Evolutionary conservation across 2,329 filamentous ascomycete genomes (phyloP).

Genomic region (Didymella arachidicola): DNA sequence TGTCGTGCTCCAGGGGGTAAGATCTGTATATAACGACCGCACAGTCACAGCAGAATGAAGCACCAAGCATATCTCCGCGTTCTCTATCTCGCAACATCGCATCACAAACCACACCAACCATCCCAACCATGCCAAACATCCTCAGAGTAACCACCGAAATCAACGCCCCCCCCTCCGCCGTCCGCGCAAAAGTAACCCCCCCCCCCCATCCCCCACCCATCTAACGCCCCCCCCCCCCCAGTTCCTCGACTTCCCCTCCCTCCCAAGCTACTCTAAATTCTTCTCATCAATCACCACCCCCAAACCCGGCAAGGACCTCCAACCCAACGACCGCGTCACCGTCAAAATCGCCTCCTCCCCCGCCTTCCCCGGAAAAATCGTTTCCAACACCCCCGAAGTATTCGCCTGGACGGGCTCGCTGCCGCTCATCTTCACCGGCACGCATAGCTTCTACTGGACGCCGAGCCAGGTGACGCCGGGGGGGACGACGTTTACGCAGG

Average conservation of each 20-base stretch:
- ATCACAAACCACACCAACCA: too few relatives aligned
- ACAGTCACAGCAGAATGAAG: not conserved
- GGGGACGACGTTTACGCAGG: constrained; percentile 31
- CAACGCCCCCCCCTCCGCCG: constrained; percentile 20
- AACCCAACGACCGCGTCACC: not conserved
- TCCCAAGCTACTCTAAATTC: not conserved
- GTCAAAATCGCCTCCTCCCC: not conserved
- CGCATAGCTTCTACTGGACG: constrained; percentile 29
- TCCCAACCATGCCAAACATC: not conserved
- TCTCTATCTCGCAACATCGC: too few relatives aligned
- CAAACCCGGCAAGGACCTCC: not conserved
- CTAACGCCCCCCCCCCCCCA: too few relatives aligned
- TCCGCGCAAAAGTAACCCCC: constrained; percentile 20
- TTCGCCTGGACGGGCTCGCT: constrained; percentile 29
- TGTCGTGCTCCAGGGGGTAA: not conserved
- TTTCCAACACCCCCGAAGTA: constrained; percentile 18
- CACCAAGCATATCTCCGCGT: not conserved
- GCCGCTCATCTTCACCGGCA: constrained; percentile 28
- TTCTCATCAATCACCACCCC: not conserved
- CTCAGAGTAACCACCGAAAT: constrained; percentile 28
- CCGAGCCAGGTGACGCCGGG: constrained; percentile 13
- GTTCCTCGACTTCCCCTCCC: constrained; percentile 10
- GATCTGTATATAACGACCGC: not conserved
- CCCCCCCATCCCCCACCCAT: not conserved
- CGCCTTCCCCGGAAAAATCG: not conserved